Base-by-base conservation (phyloP, 495 filamentous ascomycete species). In the Diplogelasinospora grovesii region DNA sequence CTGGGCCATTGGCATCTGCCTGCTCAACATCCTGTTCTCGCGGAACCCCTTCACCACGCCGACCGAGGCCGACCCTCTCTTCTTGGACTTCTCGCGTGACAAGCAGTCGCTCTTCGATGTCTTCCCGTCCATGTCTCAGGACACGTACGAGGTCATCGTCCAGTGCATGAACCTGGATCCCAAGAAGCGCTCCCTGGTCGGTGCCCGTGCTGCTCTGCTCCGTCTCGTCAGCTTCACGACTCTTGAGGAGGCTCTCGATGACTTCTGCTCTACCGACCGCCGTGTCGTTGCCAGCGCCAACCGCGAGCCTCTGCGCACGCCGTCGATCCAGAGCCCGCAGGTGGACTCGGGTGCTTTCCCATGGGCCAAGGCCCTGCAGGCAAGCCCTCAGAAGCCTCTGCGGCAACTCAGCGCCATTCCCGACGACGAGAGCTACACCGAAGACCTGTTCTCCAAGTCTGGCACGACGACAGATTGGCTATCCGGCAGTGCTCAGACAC, bases 61-160 rank as follows among this genome's bases (percentile, higher is more conserved):
- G 8, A 85, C 84, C 10, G 80, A 85, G 64, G 81, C 81, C 25
- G 92, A 98, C 55, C 79, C 86, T 25, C 67, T 98, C 22, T 98
- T 90, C 60, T 68, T 86, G 39, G 92, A 98, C 60, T 98, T 90
- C 61, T 84, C 83, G 42, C 77, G 83, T 37, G 89, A 97, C 68
- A 82, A 82, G 56, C 88, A 97, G 62, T 92, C 86, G 8, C 77
- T 98, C 20, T 97, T 97, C 65, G 92, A 98, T 63, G 87, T n/a
- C 54, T 98, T 98, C 63, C 88, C 92, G 20, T 93, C 87, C 60
- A 90, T 98, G 88, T 95, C 90, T 41, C 87, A 93, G 57, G 92
- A 98, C 56, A 95, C 92, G 1, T 98, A 83, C 56, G 86, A 94
- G 61, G 87, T 97, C 46, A 75, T 98, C 62, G 74, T 81, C 21